These are phyloP conservation scores for Globisporangium ultimum DNA, from an alignment of 352 stramenopile species.

Conservation along the genomic window DNA sequence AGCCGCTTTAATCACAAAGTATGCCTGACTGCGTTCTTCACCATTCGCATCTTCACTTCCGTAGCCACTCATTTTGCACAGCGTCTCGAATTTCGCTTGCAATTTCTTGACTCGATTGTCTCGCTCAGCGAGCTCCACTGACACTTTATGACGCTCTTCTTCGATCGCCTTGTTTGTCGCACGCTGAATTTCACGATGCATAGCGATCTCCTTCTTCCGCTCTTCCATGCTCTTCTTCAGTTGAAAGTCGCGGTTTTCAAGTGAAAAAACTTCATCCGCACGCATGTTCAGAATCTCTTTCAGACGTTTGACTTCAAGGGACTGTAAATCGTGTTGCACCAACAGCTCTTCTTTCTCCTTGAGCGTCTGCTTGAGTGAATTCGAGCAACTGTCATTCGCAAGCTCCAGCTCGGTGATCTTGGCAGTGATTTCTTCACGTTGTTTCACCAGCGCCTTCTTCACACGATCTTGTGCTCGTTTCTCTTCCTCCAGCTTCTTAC, in stretches of 20 bases:
- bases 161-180: constrained; percentile 86
- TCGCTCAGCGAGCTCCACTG: constrained; percentile 88
- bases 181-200: constrained; percentile 89
- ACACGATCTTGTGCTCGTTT: constrained; percentile 73
- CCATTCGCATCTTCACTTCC: constrained; percentile 61
- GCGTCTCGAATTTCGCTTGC: constrained; percentile 93
- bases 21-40: constrained; percentile 89
- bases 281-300: constrained; percentile 86
- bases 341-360: constrained; percentile 91
- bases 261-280: constrained; percentile 90
- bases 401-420: constrained; percentile 90
- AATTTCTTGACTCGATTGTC: constrained; percentile 87
- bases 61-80: constrained; percentile 75
- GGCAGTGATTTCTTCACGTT: constrained; percentile 74
- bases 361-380: constrained; percentile 74
- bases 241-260: constrained; percentile 94
- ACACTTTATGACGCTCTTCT: constrained; percentile 93
- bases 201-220: constrained; percentile 88
- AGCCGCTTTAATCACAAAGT: constrained; percentile 95
- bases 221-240: constrained; percentile 94
- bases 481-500: constrained; percentile 92
- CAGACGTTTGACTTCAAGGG: constrained; percentile 91
- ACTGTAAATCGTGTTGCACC: constrained; percentile 93
- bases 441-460: constrained; percentile 67
- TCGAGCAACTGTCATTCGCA: constrained; percentile 87